phyloP scores from a whole-genome alignment of 306 rosid genomes.

The Sophora flavescens region DNA sequence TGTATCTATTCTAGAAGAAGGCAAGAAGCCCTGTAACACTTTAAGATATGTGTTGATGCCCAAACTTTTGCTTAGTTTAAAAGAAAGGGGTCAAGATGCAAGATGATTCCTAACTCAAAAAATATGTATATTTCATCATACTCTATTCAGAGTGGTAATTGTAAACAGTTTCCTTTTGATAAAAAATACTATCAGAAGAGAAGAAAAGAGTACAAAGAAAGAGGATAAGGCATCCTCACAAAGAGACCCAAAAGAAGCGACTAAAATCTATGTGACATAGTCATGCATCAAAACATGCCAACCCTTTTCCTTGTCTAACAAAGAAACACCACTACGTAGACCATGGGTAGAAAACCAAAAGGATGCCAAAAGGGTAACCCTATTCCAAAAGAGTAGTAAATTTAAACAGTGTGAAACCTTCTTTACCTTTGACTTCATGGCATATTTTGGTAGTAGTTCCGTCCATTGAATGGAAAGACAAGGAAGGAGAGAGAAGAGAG shows the following conservation, averaged over 20 bases:
- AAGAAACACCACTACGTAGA: no score
- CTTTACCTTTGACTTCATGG: background rate
- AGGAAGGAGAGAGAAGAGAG: no score
- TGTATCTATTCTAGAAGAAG: conserved; percentile 9
- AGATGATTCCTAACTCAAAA: background rate
- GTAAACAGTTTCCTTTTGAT: background rate
- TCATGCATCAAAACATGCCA: no score
- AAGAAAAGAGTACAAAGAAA: no score
- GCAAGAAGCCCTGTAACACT: background rate
- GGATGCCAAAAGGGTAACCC: background rate
- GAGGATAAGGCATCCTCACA: no score
- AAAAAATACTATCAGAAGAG: no score
- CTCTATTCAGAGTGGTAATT: background rate
- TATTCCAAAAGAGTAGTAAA: background rate
- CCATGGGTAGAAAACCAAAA: no score
- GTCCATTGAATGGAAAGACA: background rate
- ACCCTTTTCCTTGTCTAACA: no score
- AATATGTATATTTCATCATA: background rate
- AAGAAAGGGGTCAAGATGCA: conserved; percentile 9
- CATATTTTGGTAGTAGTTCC: background rate
- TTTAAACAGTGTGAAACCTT: background rate
- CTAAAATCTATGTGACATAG: no score
- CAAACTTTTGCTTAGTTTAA: conserved; percentile 16
- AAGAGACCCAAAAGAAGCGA: no score
- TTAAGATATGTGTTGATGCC: background rate